Conservation (phyloP, 805 yeast genomes). For the Zygotorulaspora danielsina region DNA sequence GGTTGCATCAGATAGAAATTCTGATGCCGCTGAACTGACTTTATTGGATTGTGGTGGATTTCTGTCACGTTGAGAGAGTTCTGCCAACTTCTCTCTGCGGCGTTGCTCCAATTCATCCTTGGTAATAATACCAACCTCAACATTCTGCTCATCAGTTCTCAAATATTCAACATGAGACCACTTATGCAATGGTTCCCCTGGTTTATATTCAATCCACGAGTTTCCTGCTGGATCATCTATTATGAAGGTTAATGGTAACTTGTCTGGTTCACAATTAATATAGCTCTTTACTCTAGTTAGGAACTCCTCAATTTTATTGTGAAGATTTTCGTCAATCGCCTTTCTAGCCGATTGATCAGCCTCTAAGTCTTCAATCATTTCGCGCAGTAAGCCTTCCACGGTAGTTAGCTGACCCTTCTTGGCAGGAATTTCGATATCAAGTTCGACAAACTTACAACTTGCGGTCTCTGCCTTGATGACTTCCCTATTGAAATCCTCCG, state of each 20-base stretch:
- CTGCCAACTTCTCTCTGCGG: slow-evolving; percentile 33
- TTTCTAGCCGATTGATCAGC: slow-evolving; percentile 80
- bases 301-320: slow-evolving; percentile 69
- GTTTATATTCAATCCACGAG: slow-evolving; percentile 89
- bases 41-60: slow-evolving; percentile 25
- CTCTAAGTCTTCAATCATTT: slow-evolving; percentile 76
- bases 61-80: slow-evolving; percentile 37
- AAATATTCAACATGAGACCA: slow-evolving; percentile 82
- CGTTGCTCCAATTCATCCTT: slow-evolving; percentile 48
- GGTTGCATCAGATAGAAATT: slow-evolving; percentile 64
- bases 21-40: slow-evolving; percentile 25
- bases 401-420: slow-evolving; percentile 90
- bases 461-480: slow-evolving; percentile 89
- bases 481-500: slow-evolving; percentile 80
- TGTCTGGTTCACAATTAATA: slow-evolving; percentile 61
- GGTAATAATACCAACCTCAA: slow-evolving; percentile 72
- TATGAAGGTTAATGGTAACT: slow-evolving; percentile 70
- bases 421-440: slow-evolving; percentile 93
- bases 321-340: slow-evolving; percentile 65
- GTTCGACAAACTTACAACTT: slow-evolving; percentile 68
- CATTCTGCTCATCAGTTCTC: slow-evolving; percentile 86
- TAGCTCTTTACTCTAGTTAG: slow-evolving; percentile 55
- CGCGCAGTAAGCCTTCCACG: slow-evolving; percentile 80
- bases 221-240: slow-evolving; percentile 96
- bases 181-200: slow-evolving; percentile 83